Conservation (phyloP, 345 rosid species). For the Brassica juncea region DNA sequence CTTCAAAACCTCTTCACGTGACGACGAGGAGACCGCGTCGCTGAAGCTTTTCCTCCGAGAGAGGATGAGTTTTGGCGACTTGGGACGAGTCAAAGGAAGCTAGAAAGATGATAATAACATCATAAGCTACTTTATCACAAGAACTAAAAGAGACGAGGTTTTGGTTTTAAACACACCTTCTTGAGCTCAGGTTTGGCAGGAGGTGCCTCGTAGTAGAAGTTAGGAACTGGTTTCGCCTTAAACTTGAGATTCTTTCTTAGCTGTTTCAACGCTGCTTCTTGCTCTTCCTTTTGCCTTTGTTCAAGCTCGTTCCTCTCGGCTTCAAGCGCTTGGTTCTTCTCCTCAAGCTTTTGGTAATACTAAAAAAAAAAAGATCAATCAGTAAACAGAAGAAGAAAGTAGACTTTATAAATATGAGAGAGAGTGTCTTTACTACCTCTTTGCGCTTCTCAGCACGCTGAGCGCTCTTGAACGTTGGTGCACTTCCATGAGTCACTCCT, state of each 20-base stretch:
- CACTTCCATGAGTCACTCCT: constrained; percentile 72
- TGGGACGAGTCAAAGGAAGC: constrained; percentile 85
- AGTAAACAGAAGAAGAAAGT: constrained; percentile 25
- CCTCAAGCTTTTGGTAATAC: constrained; percentile 84
- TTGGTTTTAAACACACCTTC: constrained; percentile 58
- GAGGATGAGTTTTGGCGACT: constrained; percentile 63
- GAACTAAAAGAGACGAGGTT: neutral
- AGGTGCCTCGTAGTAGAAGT: constrained; percentile 86
- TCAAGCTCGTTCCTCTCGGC: constrained; percentile 72
- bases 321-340: constrained; percentile 81
- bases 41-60: constrained; percentile 69
- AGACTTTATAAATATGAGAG: neutral
- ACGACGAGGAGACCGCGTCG: constrained; percentile 39
- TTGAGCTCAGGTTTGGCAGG: constrained; percentile 79
- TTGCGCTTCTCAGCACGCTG: constrained; percentile 89
- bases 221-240: constrained; percentile 93
- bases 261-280: constrained; percentile 87
- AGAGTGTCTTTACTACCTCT: constrained; percentile 55
- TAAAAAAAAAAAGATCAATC: constrained; percentile 32
- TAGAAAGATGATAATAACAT: constrained; percentile 20
- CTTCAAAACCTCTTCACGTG: constrained; percentile 30
- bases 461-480: constrained; percentile 76
- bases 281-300: constrained; percentile 92
- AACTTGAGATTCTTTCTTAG: constrained; percentile 78
- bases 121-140: constrained; percentile 9